Evolutionary conservation across 768 basidiomycete genomes (phyloP).

Genomic region (Boletus fagicola): DNA sequence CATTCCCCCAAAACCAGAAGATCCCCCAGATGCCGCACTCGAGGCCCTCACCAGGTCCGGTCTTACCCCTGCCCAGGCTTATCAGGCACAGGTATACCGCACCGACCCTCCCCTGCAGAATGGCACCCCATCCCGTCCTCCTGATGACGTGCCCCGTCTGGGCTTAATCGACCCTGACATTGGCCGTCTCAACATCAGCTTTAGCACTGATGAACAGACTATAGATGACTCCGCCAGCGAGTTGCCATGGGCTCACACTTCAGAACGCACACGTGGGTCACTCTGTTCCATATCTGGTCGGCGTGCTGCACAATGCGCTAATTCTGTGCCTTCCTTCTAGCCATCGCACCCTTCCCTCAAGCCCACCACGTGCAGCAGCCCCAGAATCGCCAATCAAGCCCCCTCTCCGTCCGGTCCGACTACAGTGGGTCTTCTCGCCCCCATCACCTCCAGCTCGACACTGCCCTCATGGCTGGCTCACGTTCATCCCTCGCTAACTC

Average conservation of each 20-base stretch:
- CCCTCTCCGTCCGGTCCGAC: constrained; percentile 41
- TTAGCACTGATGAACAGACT: constrained; percentile 37
- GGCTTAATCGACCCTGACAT: constrained; percentile 54
- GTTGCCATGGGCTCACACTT: constrained; percentile 50
- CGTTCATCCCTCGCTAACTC: constrained; percentile 43
- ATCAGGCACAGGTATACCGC: constrained; percentile 71
- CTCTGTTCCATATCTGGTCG: constrained; percentile 29
- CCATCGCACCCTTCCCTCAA: constrained; percentile 27
- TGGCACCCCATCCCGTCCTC: constrained; percentile 24
- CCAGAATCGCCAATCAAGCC: constrained; percentile 34
- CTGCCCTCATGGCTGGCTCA: constrained; percentile 40
- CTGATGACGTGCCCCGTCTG: constrained; percentile 37
- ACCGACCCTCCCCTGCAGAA: constrained; percentile 41
- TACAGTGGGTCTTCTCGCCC: constrained; percentile 38
- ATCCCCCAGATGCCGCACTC: constrained; percentile 46
- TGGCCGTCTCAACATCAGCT: constrained; percentile 59
- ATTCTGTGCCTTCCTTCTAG: constrained; percentile 25
- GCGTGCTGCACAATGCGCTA: constrained; percentile 28
- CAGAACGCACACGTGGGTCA: constrained; percentile 45
- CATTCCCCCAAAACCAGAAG: constrained; percentile 47
- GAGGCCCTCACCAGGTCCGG: constrained; percentile 48
- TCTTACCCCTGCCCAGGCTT: constrained; percentile 75
- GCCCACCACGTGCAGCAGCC: constrained; percentile 23
- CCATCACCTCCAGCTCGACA: constrained; percentile 61
- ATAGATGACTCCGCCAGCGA: constrained; percentile 47